These are phyloP conservation scores for Phytophthora megakarya DNA, from an alignment of 352 stramenopile genomes.

Conservation along the genomic window DNA sequence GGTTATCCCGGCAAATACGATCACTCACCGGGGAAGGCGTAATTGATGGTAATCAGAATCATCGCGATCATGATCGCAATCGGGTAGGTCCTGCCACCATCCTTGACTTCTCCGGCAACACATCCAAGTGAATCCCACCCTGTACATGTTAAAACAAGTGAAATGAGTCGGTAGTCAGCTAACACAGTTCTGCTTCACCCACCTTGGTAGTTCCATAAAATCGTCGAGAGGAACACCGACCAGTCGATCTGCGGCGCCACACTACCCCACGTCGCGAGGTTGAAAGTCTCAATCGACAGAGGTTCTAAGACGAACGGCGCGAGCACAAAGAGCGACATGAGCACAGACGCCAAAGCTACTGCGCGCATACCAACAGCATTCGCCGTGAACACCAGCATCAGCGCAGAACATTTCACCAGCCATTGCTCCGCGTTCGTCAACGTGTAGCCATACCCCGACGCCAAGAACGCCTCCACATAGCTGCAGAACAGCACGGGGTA, in stretches of 20 bases:
- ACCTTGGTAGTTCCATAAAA: conserved; percentile 89
- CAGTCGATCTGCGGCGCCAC: conserved; percentile 76
- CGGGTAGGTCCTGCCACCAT: conserved; percentile 79
- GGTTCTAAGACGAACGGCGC: conserved; percentile 82
- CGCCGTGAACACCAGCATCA: conserved; percentile 71
- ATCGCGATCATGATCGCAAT: conserved; percentile 85
- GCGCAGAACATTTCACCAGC: conserved; percentile 70
- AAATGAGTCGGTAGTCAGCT: not conserved
- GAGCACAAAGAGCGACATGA: conserved; percentile 86
- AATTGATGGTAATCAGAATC: conserved; percentile 85
- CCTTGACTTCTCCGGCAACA: conserved; percentile 85
- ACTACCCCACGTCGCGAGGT: conserved; percentile 72
- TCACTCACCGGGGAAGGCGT: conserved; percentile 70
- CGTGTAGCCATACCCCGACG: conserved; percentile 57
- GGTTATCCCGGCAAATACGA: too few species aligned
- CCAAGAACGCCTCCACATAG: conserved; percentile 80
- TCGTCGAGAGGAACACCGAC: conserved; percentile 86
- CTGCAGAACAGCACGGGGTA: conserved; percentile 88
- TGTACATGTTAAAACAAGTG: conserved; percentile 11
- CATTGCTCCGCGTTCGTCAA: conserved; percentile 63
- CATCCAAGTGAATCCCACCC: conserved; percentile 85
- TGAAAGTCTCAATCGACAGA: conserved; percentile 72
- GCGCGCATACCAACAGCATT: conserved; percentile 82
- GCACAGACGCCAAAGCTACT: conserved; percentile 72
- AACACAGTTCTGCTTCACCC: not conserved